Conservation (phyloP, 805 yeast species). For the Ogataea thermomethanolica region DNA sequence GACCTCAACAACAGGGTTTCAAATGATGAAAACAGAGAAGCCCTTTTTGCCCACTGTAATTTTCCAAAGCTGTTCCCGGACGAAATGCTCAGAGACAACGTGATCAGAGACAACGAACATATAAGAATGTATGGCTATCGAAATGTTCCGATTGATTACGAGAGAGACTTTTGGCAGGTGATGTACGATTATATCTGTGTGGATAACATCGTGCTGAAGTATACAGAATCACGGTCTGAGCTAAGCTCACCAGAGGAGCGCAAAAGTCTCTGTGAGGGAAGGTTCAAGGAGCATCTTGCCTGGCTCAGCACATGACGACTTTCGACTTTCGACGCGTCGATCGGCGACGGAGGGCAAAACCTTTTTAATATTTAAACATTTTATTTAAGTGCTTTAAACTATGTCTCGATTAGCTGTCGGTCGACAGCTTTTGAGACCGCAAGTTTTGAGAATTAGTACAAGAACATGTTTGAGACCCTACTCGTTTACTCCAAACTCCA, state of each 20-base stretch:
- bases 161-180: slow-evolving; percentile 19
- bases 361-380: background rate
- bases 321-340: slow-evolving; percentile 4
- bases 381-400: background rate
- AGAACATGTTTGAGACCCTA: background rate
- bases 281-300: slow-evolving; percentile 16
- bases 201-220: slow-evolving; percentile 14
- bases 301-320: slow-evolving; percentile 9
- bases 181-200: slow-evolving; percentile 23
- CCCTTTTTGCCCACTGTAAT: slow-evolving; percentile 40
- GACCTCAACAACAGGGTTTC: slow-evolving; percentile 20
- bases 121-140: slow-evolving; percentile 12
- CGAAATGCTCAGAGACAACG: slow-evolving; percentile 32
- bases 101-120: slow-evolving; percentile 14
- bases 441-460: background rate
- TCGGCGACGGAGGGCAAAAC: slow-evolving; percentile 5
- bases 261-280: slow-evolving; percentile 16
- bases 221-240: slow-evolving; percentile 12
- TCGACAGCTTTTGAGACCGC: background rate
- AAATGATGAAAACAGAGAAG: slow-evolving; percentile 15
- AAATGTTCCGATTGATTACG: slow-evolving; percentile 18
- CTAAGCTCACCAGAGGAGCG: slow-evolving; percentile 14
- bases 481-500: background rate
- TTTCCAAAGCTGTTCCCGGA: slow-evolving; percentile 48
- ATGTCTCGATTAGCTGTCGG: slow-evolving; percentile 5